A percentile compares a stretch with the other conserved stretches of the same genome.
These are phyloP conservation scores for Boletus rubescentipes DNA, from an alignment of 768 basidiomycete genomes.

Conservation along the genomic window DNA sequence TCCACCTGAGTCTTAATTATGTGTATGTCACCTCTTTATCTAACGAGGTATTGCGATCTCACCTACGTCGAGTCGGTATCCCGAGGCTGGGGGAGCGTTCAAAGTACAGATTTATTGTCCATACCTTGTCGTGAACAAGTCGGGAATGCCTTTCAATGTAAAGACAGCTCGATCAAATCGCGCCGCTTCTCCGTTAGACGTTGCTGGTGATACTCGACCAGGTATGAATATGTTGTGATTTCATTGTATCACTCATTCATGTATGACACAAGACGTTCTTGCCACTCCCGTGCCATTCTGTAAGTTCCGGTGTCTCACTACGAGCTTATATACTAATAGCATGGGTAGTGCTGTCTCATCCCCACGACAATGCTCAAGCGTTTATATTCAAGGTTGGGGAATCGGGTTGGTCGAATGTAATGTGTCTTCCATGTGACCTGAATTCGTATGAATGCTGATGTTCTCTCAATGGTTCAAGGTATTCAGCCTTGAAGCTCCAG, in stretches of 20 bases:
- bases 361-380: conserved; percentile 76
- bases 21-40: conserved; percentile 53
- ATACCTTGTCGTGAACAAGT: conserved; percentile 91
- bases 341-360: conserved; percentile 78
- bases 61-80: conserved; percentile 54
- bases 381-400: conserved; percentile 78
- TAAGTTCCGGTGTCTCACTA: conserved; percentile 41
- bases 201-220: conserved; percentile 75
- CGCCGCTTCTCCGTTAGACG: conserved; percentile 64
- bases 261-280: conserved; percentile 40
- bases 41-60: not conserved
- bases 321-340: conserved; percentile 5
- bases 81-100: conserved; percentile 92
- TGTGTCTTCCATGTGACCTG: conserved; percentile 1
- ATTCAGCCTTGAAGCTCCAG: conserved; percentile 88
- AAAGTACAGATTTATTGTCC: conserved; percentile 94
- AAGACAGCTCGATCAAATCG: conserved; percentile 63
- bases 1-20: conserved; percentile 86
- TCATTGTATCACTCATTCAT: conserved; percentile 19
- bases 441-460: conserved; percentile 5
- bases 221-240: conserved; percentile 39
- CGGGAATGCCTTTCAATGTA: conserved; percentile 76
- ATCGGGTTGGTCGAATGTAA: conserved; percentile 87
- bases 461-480: conserved; percentile 41
- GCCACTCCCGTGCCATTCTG: conserved; percentile 72